Evolutionary conservation across 768 basidiomycete species (phyloP).

Genomic region (Amanita molliuscula): DNA sequence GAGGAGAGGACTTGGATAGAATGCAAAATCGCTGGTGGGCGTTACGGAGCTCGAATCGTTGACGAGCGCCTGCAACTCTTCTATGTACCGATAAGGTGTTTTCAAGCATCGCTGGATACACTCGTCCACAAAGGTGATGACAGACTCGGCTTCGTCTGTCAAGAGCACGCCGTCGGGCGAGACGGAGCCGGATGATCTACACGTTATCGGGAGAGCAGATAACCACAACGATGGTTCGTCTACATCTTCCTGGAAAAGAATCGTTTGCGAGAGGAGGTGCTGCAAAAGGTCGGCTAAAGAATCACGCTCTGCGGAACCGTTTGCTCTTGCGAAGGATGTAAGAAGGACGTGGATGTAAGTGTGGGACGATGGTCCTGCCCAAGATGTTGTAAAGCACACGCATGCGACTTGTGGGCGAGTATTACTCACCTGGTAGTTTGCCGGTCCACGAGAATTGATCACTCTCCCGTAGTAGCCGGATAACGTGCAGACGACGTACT

Average conservation of each 20-base stretch:
- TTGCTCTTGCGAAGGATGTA: slow-evolving; percentile 42
- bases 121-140: slow-evolving; percentile 72
- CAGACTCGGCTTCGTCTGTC: slow-evolving; percentile 43
- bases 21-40: slow-evolving; percentile 16
- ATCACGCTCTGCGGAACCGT: slow-evolving; percentile 36
- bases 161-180: slow-evolving; percentile 44
- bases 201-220: slow-evolving; percentile 41
- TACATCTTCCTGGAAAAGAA: slow-evolving; percentile 72
- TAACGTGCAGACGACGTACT: slow-evolving; percentile 65
- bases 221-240: slow-evolving; percentile 74
- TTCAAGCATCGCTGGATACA: slow-evolving; percentile 75
- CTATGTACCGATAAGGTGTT: slow-evolving; percentile 80
- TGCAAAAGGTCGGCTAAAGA: slow-evolving; percentile 44
- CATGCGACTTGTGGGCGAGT: neutral
- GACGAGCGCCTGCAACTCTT: slow-evolving; percentile 41
- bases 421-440: slow-evolving; percentile 31
- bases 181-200: slow-evolving; percentile 23
- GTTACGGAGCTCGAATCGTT: slow-evolving; percentile 3
- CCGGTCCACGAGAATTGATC: slow-evolving; percentile 74
- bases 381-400: slow-evolving; percentile 19
- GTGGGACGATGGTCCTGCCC: slow-evolving; percentile 37
- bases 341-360: slow-evolving; percentile 70
- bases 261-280: slow-evolving; percentile 56
- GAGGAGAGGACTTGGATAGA: slow-evolving; percentile 61
- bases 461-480: slow-evolving; percentile 63